Base-by-base conservation (phyloP, 1,284 basidiomycete species). In the Sanguinoderma infundibulare region DNA sequence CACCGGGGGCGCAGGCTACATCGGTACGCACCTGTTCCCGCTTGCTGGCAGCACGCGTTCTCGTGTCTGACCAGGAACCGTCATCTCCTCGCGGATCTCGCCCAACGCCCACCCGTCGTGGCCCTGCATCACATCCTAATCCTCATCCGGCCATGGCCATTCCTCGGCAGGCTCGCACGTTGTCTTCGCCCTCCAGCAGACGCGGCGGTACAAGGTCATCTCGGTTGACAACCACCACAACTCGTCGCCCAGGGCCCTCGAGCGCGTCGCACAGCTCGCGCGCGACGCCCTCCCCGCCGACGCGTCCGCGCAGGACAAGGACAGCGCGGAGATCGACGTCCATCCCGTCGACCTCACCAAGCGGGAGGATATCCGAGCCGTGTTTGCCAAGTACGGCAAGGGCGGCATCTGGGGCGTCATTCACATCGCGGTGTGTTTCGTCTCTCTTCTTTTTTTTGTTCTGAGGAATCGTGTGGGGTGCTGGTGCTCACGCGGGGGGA, bases 331-430 rank as follows among this genome's bases (percentile, higher is more conserved):
- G 70, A 87, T 96, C 65, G 91, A 94, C 64, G 75, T 82, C n/a
- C 76, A 89, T 75, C 75, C 77, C 15, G 89, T 84, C 66, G 94
- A 98, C 78, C 80, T 98, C 60, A 92, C 91, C 17, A 82, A 86
- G 56, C 79, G 85, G 39, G 84, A 85, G 3, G 83, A 92, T 67
- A 83, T 98, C 62, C 85, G 89, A 62, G 77, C 79, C 17, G 86
- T 98, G 15, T 98, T 98, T 69, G 86, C 90, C 61, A 83, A 86
- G 70, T 95, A 96, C 75, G 89, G 88, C 67, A 91, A 93, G 71
- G 93, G 94, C 42, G 95, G 94, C n/a, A 95, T 99, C 70, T 98
- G 95, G 92, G 97, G 95, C 60, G 95, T 98, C 51, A 85, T 99
- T 64, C 98, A 99, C 76, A 88, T 98, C 62, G 98, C 97, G 24